These are phyloP conservation scores for Dothideomycetidae sp. DNA, from an alignment of 2,329 filamentous ascomycete genomes.

Conservation along the genomic window DNA sequence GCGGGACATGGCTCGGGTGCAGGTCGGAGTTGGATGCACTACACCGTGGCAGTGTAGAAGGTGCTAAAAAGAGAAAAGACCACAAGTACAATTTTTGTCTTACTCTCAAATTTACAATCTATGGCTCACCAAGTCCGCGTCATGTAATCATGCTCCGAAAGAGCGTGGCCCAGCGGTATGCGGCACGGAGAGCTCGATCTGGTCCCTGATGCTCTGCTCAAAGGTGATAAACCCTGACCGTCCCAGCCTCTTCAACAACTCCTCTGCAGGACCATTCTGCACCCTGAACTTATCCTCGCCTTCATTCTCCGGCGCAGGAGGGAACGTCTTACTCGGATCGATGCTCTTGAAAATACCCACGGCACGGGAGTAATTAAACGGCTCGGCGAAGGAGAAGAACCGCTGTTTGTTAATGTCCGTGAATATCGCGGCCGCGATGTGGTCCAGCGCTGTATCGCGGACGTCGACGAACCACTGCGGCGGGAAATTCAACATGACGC, in stretches of 20 bases:
- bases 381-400: constrained; percentile 35
- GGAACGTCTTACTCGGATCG: constrained; percentile 25
- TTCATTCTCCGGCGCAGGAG: constrained; percentile 18
- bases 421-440: constrained; percentile 35
- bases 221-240: no score
- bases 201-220: no score
- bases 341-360: constrained; percentile 22
- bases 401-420: constrained; percentile 32
- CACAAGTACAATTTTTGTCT: no score
- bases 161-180: no score
- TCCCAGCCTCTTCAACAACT: constrained; percentile 18
- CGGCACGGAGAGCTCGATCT: no score
- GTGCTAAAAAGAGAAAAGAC: no score
- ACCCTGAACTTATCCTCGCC: constrained; percentile 11
- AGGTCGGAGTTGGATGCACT: no score
- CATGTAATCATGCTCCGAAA: no score
- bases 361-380: constrained; percentile 31
- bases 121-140: no score
- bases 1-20: no score
- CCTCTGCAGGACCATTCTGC: constrained; percentile 14
- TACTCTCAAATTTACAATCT: no score
- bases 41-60: no score
- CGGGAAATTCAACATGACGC: neutral
- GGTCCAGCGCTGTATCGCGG: constrained; percentile 34
- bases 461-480: constrained; percentile 29